phyloP scores from a whole-genome alignment of 305 asterid genomes.

The Rubia tinctorum region DNA sequence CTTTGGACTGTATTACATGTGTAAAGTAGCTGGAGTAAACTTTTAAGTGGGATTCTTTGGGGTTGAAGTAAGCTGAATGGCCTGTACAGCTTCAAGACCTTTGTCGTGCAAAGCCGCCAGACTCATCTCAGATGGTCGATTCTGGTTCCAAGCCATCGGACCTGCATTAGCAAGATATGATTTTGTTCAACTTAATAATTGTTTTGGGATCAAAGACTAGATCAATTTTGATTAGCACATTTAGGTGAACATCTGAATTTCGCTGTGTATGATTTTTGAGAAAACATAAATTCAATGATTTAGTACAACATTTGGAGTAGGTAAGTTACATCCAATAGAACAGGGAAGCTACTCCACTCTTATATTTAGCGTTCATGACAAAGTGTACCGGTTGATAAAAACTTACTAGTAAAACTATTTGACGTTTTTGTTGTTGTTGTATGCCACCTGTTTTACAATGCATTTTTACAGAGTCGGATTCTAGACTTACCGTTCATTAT shows the following conservation, averaged over 20 bases:
- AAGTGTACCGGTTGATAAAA: conserved; percentile 6
- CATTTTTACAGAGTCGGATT: neutral
- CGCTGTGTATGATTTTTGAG: too few relatives aligned
- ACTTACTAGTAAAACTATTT: neutral
- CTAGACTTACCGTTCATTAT: neutral
- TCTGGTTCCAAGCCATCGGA: too few relatives aligned
- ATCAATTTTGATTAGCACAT: neutral
- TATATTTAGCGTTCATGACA: neutral
- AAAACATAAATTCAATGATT: too few relatives aligned
- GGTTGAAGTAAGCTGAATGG: neutral
- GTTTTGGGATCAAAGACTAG: neutral
- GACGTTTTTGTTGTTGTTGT: neutral
- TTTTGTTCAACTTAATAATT: neutral
- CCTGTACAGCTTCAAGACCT: too few relatives aligned
- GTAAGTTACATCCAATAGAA: too few relatives aligned
- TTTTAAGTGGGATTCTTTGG: neutral
- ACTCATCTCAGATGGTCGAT: too few relatives aligned
- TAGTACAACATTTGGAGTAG: too few relatives aligned
- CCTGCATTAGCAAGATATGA: neutral
- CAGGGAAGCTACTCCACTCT: too few relatives aligned
- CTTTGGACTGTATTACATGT: neutral
- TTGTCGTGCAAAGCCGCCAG: too few relatives aligned
- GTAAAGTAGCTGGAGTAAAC: neutral
- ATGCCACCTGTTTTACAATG: neutral
- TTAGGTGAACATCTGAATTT: neutral